Evolutionary conservation across 2,329 filamentous ascomycete genomes (phyloP), one percentile per base, ranked within the genome.

Genomic region (Daldinia sp.): DNA sequence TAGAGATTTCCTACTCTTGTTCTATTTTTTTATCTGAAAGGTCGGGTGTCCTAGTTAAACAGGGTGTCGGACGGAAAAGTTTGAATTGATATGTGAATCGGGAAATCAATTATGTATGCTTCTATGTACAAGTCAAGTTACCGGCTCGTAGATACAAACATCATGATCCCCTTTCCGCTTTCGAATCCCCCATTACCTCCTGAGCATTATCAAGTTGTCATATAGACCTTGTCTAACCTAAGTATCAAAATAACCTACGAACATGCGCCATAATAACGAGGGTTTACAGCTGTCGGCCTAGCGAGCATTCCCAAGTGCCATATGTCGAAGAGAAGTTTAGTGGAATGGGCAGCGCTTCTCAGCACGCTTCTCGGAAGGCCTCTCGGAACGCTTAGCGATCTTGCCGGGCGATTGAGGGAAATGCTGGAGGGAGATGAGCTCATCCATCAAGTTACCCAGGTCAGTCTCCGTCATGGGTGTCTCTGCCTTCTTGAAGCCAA

Each of bases 391-490:
- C 48, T 64, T 61, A 12, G 37, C 1, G 3, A 65, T 46, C 55
- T 63, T 63, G n/a, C 61, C 65, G 12, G 59, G 55, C 12, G 48
- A 48, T 13, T 70, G 55, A 10, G 68, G 68, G 39, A 70, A 65
- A 23, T 57, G 55, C 26, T 70, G 54, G n/a, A 50, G 48, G 1
- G 26, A 18, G 20, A 42, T 3, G 7, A 71, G 41, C 50, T 35
- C 20, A 1, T 23, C 0, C 18, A 51, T 44, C 23, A 67, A 48
- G 9, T 54, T 20, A 1, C 0, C 1, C 7, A 71, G 60, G 18
- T 69, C 69, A 12, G 60, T 18, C 6, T 4, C 1, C 2, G 50
- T 57, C 13, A 69, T 60, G 2, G 42, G 6, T 1, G 64, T 56
- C 12, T 33, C 35, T 6, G 51, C 12, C 39, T 44, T 64, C 30